A percentile compares a stretch with the other conserved stretches of the same genome.
Evolutionary conservation across 768 basidiomycete genomes (phyloP).

Genomic region (Tricholoma saponaceum): DNA sequence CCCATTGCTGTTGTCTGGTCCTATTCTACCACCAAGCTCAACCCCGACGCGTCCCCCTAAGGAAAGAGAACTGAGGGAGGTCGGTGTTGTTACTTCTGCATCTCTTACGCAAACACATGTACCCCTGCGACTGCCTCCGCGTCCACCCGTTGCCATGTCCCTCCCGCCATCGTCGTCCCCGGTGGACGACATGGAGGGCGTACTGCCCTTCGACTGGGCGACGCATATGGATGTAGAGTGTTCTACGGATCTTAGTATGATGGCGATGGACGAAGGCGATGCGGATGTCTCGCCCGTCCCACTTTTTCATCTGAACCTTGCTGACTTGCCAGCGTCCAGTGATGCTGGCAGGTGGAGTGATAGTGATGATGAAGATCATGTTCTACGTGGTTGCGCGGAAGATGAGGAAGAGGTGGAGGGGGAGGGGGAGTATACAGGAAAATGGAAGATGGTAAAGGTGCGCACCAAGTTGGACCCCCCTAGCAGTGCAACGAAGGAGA

Average conservation of each 20-base stretch:
- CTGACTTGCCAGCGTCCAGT: conserved; percentile 15
- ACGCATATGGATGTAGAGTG: conserved; percentile 9
- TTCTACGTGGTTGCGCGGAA: not conserved
- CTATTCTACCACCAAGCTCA: conserved; percentile 25
- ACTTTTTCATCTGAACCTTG: conserved; percentile 23
- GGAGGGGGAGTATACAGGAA: conserved; percentile 66
- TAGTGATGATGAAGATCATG: conserved; percentile 28
- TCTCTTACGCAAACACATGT: conserved; percentile 1
- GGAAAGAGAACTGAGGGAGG: conserved; percentile 4
- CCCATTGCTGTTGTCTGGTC: conserved; percentile 58
- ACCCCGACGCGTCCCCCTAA: conserved; percentile 14
- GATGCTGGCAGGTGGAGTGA: conserved; percentile 29
- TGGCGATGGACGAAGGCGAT: conserved; percentile 26
- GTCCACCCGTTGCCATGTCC: not conserved
- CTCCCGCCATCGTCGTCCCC: conserved; percentile 19
- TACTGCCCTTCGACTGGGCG: conserved; percentile 20
- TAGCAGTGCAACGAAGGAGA: conserved; percentile 45
- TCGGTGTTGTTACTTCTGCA: conserved; percentile 22
- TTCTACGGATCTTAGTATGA: conserved; percentile 18
- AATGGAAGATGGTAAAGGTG: conserved; percentile 50
- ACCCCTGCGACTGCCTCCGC: not conserved
- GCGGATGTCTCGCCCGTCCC: conserved; percentile 23
- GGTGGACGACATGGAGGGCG: conserved; percentile 4
- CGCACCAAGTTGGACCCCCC: conserved; percentile 67
- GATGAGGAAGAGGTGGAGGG: conserved; percentile 29